Evolutionary conservation across 345 rosid genomes (phyloP).

Genomic region (Physaria fendleri): DNA sequence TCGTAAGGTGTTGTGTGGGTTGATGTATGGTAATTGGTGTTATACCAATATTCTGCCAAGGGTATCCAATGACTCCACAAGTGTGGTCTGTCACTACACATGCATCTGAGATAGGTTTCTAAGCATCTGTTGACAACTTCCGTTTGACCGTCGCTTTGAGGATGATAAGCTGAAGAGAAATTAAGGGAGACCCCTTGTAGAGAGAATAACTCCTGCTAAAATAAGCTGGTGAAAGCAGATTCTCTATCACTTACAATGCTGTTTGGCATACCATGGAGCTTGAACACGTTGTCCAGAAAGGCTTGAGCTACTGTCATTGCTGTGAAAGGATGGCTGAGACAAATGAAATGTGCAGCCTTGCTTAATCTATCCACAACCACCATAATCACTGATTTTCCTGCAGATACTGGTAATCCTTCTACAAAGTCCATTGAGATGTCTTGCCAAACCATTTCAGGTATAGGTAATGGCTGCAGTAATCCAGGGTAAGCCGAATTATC

Average conservation of each 20-base stretch:
- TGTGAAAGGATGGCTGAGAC: not conserved
- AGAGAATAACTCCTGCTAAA: not conserved
- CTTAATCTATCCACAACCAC: not conserved
- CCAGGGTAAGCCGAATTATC: not conserved
- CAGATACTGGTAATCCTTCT: rapidly evolving
- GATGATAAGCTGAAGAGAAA: not conserved
- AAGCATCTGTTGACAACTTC: not conserved
- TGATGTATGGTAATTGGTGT: not conserved
- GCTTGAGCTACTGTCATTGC: not conserved
- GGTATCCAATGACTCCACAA: not conserved
- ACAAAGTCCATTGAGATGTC: not conserved
- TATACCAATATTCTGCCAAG: not conserved
- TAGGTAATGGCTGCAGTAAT: not conserved
- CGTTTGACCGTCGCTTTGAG: not conserved
- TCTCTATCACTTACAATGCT: not conserved
- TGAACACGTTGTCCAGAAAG: not conserved
- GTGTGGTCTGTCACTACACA: not conserved
- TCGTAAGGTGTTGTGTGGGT: not conserved
- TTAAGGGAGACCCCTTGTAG: not conserved
- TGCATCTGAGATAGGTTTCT: not conserved
- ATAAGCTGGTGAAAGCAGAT: rapidly evolving
- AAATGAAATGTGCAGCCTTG: not conserved
- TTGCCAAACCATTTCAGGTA: not conserved
- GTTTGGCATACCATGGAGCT: not conserved
- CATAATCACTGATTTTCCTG: not conserved